Evolutionary conservation across 805 yeast species (phyloP), one percentile per base, ranked within the genome.

Genomic region (Cyberlindnera euphorbiae): DNA sequence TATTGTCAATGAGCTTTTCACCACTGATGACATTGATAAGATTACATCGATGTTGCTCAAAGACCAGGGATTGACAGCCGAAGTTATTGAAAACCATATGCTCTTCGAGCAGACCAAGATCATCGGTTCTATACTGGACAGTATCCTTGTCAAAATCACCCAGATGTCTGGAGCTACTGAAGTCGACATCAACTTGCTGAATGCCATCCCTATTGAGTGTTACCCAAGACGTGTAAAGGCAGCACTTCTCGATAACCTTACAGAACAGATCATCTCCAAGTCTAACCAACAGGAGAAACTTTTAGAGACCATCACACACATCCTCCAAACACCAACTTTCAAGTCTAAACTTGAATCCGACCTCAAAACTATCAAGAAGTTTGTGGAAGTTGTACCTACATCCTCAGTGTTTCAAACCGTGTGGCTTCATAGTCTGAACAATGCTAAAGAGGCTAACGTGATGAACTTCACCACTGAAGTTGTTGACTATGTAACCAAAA

Each of bases 271-370:
- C n/a, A n/a, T n/a, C n/a, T n/a, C n/a, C n/a, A n/a, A n/a, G n/a
- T n/a, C n/a, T n/a, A n/a, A n/a, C n/a, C n/a, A n/a, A n/a, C n/a
- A n/a, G n/a, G n/a, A n/a, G n/a, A n/a, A n/a, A n/a, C 19, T 35
- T 1, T 17, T 55, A 12, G 42, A 54, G 22, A 38, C 45, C 3
- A 42, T 77, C n/a, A 18, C 44, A 4, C 70, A 68, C 38, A 45
- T 77, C 10, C 52, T 77, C 19, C 48, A 53, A 8, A 63, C 69
- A 8, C 83, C 85, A 6, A 71, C 82, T 0, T 73, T 66, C 49
- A 73, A 62, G 46, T 70, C 85, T 0, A 46, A 49, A 1, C 45
- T 80, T 10, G 89, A 81, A 52, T 52, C 59, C 1, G 63, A 73
- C 29, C 46, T 64, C 21, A 32, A 47, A 2, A 31, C 35, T 0